A percentile compares a stretch with the other conserved stretches of the same genome.
Conservation (phyloP, 2,329 filamentous ascomycete genomes). For the Aspergillus sp. region DNA sequence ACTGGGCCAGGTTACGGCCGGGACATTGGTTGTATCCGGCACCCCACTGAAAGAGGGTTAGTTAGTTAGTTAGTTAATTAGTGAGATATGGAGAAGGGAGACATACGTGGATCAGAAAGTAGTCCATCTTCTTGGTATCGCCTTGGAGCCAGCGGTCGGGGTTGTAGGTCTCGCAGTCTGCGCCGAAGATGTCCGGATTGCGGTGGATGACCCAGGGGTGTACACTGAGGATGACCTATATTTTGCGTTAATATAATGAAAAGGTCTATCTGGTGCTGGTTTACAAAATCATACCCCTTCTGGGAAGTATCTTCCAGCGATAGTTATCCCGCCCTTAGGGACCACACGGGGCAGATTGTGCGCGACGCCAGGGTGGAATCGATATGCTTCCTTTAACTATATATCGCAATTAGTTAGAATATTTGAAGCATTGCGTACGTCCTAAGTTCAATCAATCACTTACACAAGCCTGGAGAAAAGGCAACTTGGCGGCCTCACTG, state of each 20-base stretch:
- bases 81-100: background rate
- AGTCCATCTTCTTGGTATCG: constrained; percentile 10
- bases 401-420: no score
- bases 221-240: constrained; percentile 27
- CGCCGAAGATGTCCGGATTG: constrained; percentile 20
- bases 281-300: constrained; percentile 25
- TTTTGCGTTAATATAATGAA: background rate
- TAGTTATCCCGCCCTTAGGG: constrained; percentile 31
- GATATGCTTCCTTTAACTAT: constrained; percentile 40
- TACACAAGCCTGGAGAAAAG: constrained; percentile 38
- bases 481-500: constrained; percentile 30
- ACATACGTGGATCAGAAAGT: constrained; percentile 11
- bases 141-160: constrained; percentile 26
- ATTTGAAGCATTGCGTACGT: no score
- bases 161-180: constrained; percentile 25
- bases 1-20: constrained; percentile 36
- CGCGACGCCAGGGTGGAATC: constrained; percentile 33
- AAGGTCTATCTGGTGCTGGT: background rate
- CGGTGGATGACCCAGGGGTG: constrained; percentile 34
- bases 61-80: no score
- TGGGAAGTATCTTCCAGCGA: constrained; percentile 29
- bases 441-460: no score
- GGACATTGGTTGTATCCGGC: constrained; percentile 39
- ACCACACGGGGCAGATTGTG: constrained; percentile 32
- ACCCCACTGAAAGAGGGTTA: constrained; percentile 26